Conservation (phyloP, 1,284 basidiomycete species). For the Trametes versicolor region DNA sequence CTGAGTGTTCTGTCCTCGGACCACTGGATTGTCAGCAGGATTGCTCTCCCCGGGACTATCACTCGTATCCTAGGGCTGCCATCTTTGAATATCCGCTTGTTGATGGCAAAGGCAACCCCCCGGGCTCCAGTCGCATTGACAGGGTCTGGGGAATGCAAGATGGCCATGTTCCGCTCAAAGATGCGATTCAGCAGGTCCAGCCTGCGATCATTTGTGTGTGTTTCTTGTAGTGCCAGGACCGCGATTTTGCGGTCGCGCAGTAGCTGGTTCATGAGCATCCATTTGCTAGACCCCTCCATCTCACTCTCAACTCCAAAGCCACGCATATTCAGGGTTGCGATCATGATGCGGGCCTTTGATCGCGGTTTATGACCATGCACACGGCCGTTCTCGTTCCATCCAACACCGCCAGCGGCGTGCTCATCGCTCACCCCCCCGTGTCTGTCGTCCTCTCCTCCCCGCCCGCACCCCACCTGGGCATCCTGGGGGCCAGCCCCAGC, state of each 20-base stretch:
- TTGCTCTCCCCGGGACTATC: no score
- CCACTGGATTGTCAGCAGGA: background rate
- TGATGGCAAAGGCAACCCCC: conserved; percentile 1
- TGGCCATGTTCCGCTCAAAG: background rate
- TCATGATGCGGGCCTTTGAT: no score
- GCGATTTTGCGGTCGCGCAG: background rate
- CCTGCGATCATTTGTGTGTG: background rate
- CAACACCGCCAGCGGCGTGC: no score
- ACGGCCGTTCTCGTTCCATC: no score
- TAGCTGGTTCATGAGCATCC: background rate
- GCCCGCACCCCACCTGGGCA: no score
- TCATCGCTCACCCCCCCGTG: no score
- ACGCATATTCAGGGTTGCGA: no score
- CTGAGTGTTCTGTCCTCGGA: background rate
- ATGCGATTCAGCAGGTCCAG: background rate
- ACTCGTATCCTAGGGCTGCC: no score
- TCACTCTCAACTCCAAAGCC: no score
- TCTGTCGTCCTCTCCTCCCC: no score
- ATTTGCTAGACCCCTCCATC: background rate
- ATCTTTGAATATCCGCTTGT: background rate
- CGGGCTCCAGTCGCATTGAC: background rate
- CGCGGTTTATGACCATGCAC: no score
- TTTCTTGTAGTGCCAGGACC: background rate
- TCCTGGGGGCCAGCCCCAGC: no score
- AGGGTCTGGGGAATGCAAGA: background rate